phyloP scores from a whole-genome alignment of 192 early-diverging fungal genomes.

The Dimargaris verticillata region DNA sequence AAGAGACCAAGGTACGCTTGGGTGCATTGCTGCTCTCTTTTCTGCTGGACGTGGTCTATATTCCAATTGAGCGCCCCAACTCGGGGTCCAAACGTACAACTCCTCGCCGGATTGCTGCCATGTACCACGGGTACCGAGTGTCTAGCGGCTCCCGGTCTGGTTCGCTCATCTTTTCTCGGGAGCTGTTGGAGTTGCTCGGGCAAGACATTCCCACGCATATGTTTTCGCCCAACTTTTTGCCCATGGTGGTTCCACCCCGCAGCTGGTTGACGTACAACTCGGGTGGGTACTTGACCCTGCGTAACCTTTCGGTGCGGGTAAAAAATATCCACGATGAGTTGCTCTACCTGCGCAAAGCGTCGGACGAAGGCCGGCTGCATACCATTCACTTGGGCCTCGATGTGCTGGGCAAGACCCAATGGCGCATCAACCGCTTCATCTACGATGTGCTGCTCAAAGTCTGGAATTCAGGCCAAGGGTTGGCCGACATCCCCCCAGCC shows the following conservation, averaged over 20 bases:
- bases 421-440: conserved; percentile 74
- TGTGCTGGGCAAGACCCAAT: conserved; percentile 71
- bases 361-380: conserved; percentile 49
- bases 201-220: conserved; percentile 34
- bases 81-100: conserved; percentile 37
- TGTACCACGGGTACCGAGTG: conserved; percentile 52
- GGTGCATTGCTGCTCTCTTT: conserved; percentile 38
- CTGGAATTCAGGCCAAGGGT: conserved; percentile 69
- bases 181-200: conserved; percentile 50
- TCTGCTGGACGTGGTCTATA: conserved; percentile 51
- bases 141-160: conserved; percentile 48
- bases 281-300: conserved; percentile 70
- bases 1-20: conserved; percentile 36
- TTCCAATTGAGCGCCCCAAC: conserved; percentile 39
- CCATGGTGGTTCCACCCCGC: conserved; percentile 83
- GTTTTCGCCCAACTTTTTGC: conserved; percentile 61
- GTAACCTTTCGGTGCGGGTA: conserved; percentile 60
- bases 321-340: conserved; percentile 50
- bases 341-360: conserved; percentile 63
- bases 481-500: conserved; percentile 59
- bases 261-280: conserved; percentile 76
- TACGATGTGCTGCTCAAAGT: conserved; percentile 61
- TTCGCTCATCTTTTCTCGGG: conserved; percentile 48
- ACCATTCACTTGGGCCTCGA: conserved; percentile 62
- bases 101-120: conserved; percentile 50